Evolutionary conservation across 371 early-diverging fungal species (phyloP), one percentile per base, ranked within the genome.

Genomic region (Fennellomyces sp.): DNA sequence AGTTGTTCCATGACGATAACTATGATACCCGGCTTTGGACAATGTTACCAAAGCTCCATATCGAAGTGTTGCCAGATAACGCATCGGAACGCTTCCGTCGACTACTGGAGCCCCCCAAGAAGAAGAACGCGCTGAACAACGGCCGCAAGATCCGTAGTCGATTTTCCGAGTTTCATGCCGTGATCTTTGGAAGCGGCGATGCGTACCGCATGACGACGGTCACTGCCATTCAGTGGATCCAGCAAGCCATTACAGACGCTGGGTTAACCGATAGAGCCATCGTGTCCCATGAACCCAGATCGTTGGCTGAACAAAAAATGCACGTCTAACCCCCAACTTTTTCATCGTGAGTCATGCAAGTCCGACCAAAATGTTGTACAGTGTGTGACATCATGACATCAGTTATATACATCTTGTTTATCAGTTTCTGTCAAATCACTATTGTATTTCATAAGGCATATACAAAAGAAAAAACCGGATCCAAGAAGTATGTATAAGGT

Each of bases 121-220:
- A 52, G 31, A 52, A 57, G 28, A 59, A 47, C 30, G 58, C 59
- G 19, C 39, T 69, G 17, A 80, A 80, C 56, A 80, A 76, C 55
- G 80, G 80, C 10, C 39, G 81, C 5, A 78, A 75, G 52, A 81
- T 77, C 39, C 64, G 81, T 1, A 64, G 74, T 3, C 64, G 68
- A 21, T 81, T 78, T 61, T 73, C 73, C 29, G 70, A 61, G 6
- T 77, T 78, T 64, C 83, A 86, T 65, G 73, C 84, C 19, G 67
- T 69, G 29, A 72, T 86, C 7, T 86, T 84, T 75, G 86, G 85
- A 23, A 86, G 81, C 35, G 85, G 81, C 2, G 80, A 84, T 58
- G 31, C 51, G 21, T 67, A 77, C 50, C 63, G 70, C 31, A 73
- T 76, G 72, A 84, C 86, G 2, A 88, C 86, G 1, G 52, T 88